Conservation (phyloP, 2,329 filamentous ascomycete genomes). For the Microsporum canis region DNA sequence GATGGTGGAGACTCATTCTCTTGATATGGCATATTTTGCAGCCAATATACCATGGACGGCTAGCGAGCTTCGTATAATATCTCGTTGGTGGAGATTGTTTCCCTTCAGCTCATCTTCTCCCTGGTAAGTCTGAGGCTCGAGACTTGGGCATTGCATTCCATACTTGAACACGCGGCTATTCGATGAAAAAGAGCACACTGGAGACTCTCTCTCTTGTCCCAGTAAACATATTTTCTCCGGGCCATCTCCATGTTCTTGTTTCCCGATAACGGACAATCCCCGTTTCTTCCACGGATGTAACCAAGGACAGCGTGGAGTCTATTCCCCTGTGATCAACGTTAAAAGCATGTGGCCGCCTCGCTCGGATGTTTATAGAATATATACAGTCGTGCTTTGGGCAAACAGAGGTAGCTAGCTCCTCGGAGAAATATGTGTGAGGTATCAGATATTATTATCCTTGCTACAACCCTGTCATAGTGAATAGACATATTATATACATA, state of each 20-base stretch:
- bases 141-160: neutral
- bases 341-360: neutral
- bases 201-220: neutral
- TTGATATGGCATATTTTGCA: neutral
- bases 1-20: neutral
- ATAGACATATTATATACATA: too few species aligned
- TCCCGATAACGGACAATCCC: neutral
- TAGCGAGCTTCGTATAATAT: neutral
- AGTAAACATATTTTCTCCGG: neutral
- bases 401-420: too few species aligned
- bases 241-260: neutral
- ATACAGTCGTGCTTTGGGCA: too few species aligned
- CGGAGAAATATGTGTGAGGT: too few species aligned
- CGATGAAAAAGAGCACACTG: neutral
- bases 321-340: neutral
- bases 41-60: neutral
- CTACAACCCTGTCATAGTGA: too few species aligned
- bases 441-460: too few species aligned
- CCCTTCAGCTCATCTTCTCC: neutral
- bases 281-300: neutral
- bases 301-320: neutral
- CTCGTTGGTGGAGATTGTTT: neutral
- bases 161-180: neutral
- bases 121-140: neutral
- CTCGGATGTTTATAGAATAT: neutral